phyloP scores from a whole-genome alignment of 306 rosid genomes.

The Citrullus amarus region DNA sequence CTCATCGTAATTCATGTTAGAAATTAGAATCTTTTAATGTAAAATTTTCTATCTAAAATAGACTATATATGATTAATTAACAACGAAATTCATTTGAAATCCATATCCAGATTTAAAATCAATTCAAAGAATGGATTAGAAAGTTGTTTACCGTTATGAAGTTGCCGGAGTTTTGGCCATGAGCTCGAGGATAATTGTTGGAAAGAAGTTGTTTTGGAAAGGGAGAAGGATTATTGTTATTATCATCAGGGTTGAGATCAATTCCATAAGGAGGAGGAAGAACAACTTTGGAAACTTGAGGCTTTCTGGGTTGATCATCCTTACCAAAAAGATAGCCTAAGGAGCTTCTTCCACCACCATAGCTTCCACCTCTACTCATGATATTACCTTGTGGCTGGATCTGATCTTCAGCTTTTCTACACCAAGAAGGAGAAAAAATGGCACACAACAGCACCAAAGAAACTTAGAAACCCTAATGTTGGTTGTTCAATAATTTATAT shows the following conservation, averaged over 20 bases:
- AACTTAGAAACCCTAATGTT: background rate
- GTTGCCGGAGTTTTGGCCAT: constrained; percentile 38
- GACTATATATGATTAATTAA: too few species aligned
- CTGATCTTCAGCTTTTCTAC: background rate
- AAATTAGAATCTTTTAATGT: too few species aligned
- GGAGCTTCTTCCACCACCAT: constrained; percentile 61
- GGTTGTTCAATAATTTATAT: background rate
- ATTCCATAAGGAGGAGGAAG: constrained; percentile 30
- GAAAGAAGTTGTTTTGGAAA: constrained; percentile 15
- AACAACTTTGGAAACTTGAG: constrained; percentile 19
- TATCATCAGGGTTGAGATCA: background rate
- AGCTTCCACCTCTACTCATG: constrained; percentile 69
- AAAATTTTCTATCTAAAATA: too few species aligned
- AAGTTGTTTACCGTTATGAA: constrained; percentile 27
- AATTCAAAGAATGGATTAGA: background rate
- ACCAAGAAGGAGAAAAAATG: background rate
- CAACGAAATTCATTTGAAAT: background rate
- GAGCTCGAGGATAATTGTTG: constrained; percentile 36
- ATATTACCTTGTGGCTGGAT: background rate
- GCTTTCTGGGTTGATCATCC: constrained; percentile 32
- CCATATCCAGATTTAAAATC: background rate
- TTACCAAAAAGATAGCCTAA: constrained; percentile 62
- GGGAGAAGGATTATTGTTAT: constrained; percentile 11
- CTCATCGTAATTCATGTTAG: too few species aligned
- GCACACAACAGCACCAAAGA: background rate